Base-by-base conservation (phyloP, 2,329 filamentous ascomycete species). In the Ampelomyces quisqualis region DNA sequence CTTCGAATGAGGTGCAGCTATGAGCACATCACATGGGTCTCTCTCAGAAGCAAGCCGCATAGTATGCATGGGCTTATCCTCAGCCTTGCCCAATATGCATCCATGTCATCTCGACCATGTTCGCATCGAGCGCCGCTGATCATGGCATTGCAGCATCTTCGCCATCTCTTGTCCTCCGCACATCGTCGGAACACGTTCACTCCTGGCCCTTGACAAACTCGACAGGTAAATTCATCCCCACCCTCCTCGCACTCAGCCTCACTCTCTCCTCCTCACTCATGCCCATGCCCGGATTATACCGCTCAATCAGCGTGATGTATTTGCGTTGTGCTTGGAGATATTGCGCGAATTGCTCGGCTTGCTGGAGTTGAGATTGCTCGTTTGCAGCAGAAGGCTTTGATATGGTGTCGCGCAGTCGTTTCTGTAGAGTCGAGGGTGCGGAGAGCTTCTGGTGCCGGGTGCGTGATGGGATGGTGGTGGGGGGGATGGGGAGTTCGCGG, bases 281-380 rank as follows among this genome's bases (percentile, higher is more conserved):
- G 53, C 81, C 80, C 82, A 94, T 88, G 13, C 90, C 90, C 0
- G 90, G 90, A 68, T 97, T 97, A 71, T 98, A 97, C 57, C 90
- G 79, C 71, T 96, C 90, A 24, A 97, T 68, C 29, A 97, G 73
- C 11, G 81, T 84, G 18, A 81, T 79, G 67, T 97, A 96, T 64
- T 81, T 80, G 37, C 90, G 77, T 74, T 98, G 93, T n/a, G 90
- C 85, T 56, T 81, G 81, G 14, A 93, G 77, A 65, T 95, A 97
- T 42, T 82, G 78, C 18, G 90, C 70, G 53, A 89, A 82, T 68
- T 97, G 89, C 50, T 88, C 81, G n/a, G 82, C 85, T 53, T 88
- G 70, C n/a, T 71, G 62, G 18, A 51, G 60, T 52, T 61, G 65
- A 38, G 45, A 43, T 2, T 38, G 13, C 7, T 39, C 10, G 11